A percentile compares a stretch with the other conserved stretches of the same genome.
phyloP scores from a whole-genome alignment of 345 rosid species.

The Syzygium aromaticum region DNA sequence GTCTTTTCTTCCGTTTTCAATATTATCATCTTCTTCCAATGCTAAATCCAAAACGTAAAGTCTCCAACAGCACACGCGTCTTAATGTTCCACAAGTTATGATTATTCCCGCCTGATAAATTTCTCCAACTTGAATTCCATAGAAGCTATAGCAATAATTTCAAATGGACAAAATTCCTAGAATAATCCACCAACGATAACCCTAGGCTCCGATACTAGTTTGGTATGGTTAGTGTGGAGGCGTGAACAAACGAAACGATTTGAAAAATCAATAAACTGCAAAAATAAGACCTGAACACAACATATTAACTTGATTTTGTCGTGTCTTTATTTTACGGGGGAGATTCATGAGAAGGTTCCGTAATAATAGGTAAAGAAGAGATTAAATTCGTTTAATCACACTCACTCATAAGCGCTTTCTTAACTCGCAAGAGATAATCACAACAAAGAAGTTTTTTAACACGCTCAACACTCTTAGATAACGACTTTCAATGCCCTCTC shows the following conservation, averaged over 20 bases:
- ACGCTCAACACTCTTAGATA: not conserved
- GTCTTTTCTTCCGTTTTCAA: not conserved
- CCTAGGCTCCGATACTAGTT: not conserved
- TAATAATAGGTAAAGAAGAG: not conserved
- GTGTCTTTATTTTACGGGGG: not conserved
- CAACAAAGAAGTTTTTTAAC: too few species aligned
- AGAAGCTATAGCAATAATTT: not conserved
- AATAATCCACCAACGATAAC: not conserved
- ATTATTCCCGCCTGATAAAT: not conserved
- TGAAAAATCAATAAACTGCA: not conserved
- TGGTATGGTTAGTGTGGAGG: rapidly evolving
- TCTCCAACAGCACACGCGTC: not conserved
- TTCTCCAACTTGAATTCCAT: not conserved
- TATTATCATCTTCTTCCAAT: not conserved
- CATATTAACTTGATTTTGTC: not conserved
- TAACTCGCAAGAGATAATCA: not conserved
- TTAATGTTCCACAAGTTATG: not conserved
- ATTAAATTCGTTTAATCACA: not conserved
- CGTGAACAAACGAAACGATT: rapidly evolving
- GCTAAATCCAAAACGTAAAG: not conserved
- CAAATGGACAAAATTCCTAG: not conserved
- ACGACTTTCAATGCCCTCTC: not conserved
- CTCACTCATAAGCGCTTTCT: not conserved
- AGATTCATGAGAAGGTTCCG: not conserved
- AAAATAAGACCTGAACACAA: not conserved